These are phyloP conservation scores for Chrysoporthe puriensis DNA, from an alignment of 2,329 filamentous ascomycete species.

Conservation along the genomic window DNA sequence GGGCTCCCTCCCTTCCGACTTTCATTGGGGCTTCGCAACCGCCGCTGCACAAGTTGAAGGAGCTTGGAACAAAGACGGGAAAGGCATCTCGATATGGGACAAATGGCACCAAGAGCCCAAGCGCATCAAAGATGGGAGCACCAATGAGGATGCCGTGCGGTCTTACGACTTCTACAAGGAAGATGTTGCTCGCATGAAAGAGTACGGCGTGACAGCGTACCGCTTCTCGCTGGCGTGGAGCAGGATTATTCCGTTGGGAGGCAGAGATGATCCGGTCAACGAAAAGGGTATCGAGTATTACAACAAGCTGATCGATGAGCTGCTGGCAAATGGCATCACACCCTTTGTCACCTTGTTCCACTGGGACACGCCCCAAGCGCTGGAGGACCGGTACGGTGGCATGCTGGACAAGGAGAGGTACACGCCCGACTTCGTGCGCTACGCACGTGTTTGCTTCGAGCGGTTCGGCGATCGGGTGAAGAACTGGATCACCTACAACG, in stretches of 20 bases:
- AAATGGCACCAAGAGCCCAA: conserved; percentile 42
- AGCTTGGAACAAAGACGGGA: conserved; percentile 46
- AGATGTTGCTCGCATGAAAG: conserved; percentile 63
- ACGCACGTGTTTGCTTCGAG: conserved; percentile 61
- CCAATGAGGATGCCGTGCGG: conserved; percentile 42
- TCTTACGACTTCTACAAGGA: conserved; percentile 49
- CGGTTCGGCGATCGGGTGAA: conserved; percentile 61
- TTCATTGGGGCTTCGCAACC: conserved; percentile 46
- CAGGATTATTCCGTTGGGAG: conserved; percentile 66
- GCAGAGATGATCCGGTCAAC: conserved; percentile 65
- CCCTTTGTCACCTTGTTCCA: conserved; percentile 67
- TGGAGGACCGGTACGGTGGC: conserved; percentile 63
- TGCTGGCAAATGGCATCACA: conserved; percentile 59
- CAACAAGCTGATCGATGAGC: conserved; percentile 61
- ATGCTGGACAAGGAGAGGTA: conserved; percentile 65
- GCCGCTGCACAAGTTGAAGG: conserved; percentile 47
- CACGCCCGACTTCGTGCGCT: conserved; percentile 61
- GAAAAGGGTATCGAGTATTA: conserved; percentile 63
- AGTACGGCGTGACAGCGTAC: conserved; percentile 62
- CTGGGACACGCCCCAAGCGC: conserved; percentile 64
- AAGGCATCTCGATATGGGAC: conserved; percentile 47
- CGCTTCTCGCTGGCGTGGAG: conserved; percentile 69
- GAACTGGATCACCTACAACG: conserved; percentile 55
- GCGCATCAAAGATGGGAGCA: conserved; percentile 45
- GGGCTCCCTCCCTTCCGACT: conserved; percentile 39